These are phyloP conservation scores for Telfairia occidentalis DNA, from an alignment of 331 rosid genomes.

Conservation along the genomic window DNA sequence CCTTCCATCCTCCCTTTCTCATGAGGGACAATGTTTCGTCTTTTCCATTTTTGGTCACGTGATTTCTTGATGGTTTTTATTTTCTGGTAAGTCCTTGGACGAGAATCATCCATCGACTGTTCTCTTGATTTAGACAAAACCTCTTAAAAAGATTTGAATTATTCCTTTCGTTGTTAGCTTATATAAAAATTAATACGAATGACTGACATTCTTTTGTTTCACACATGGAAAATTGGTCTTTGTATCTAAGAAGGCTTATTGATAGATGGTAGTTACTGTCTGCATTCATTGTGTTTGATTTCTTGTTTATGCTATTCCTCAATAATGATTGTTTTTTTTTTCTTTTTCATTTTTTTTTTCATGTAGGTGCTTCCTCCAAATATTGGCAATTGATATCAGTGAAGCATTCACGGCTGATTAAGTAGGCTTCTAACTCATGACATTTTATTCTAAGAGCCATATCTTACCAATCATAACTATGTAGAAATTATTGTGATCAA, in stretches of 20 bases:
- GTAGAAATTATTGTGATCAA: not conserved
- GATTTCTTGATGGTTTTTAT: too few relatives aligned
- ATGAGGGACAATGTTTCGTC: not conserved
- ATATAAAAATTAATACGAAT: not conserved
- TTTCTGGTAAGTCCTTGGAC: not conserved
- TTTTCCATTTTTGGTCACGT: not conserved
- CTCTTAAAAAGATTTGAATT: too few relatives aligned
- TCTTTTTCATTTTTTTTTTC: not conserved
- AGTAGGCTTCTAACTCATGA: not conserved
- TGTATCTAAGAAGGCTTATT: too few relatives aligned
- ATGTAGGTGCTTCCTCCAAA: slow-evolving; percentile 7
- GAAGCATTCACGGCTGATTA: not conserved
- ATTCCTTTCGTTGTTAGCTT: not conserved
- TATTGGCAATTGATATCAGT: not conserved
- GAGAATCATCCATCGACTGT: not conserved
- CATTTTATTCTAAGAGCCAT: not conserved
- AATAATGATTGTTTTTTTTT: not conserved
- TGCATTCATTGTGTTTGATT: not conserved
- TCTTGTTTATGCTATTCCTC: not conserved
- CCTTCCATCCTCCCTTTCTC: not conserved
- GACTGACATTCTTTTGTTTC: too few relatives aligned
- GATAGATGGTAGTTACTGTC: not conserved
- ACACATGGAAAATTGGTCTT: too few relatives aligned
- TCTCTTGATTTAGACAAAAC: not conserved
- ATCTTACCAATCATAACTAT: not conserved